phyloP scores from a whole-genome alignment of 2,329 filamentous ascomycete genomes.

The Colletotrichum limetticola region DNA sequence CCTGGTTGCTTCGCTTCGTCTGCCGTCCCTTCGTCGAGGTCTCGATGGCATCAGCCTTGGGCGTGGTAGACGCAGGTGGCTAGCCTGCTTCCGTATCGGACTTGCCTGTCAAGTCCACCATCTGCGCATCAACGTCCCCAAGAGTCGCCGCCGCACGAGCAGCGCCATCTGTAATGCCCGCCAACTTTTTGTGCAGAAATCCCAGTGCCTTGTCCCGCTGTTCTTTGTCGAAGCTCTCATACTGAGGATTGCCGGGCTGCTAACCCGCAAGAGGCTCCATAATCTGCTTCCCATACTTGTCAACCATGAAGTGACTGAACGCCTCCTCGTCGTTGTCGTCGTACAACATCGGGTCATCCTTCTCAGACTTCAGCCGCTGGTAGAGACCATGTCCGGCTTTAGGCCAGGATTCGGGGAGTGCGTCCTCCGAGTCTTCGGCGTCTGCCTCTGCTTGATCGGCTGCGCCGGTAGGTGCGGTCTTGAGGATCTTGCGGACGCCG shows the following conservation, averaged over 20 bases:
- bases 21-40: background rate
- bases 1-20: background rate
- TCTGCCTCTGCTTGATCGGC: constrained; percentile 38
- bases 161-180: background rate
- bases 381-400: constrained; percentile 53
- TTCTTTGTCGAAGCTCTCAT: background rate
- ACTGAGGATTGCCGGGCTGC: background rate
- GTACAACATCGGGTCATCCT: constrained; percentile 49
- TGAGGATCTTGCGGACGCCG: constrained; percentile 46
- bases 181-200: background rate
- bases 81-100: background rate
- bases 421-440: constrained; percentile 44
- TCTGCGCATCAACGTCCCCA: background rate
- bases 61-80: background rate
- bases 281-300: constrained; percentile 49
- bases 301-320: constrained; percentile 56
- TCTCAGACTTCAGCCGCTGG: constrained; percentile 49
- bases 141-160: background rate
- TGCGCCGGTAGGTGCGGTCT: constrained; percentile 38
- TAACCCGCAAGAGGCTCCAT: constrained; percentile 40
- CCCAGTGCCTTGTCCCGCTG: background rate
- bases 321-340: constrained; percentile 55
- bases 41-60: background rate
- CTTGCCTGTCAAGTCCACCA: background rate
- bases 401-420: constrained; percentile 53